Evolutionary conservation across 805 yeast genomes (phyloP), one percentile per base, ranked within the genome.

Genomic region (Yarrowia sp.): DNA sequence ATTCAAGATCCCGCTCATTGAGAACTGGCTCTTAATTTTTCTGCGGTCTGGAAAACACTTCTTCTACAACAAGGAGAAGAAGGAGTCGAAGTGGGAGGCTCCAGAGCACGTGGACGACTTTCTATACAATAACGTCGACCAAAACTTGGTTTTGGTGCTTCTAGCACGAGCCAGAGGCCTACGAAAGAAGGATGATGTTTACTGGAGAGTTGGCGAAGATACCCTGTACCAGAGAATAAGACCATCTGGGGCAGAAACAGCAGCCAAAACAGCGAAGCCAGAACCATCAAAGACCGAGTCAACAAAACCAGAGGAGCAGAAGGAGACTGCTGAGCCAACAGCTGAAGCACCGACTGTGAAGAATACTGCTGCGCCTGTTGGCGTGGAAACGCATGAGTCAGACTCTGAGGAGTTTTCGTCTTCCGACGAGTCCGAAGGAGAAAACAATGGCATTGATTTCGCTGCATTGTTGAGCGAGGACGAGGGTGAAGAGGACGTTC

Each of bases 41-140:
- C 72, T 78, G 14, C 69, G 71, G 21, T 68, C 72, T 8, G 85
- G 84, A 0, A 62, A 73, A 2, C 76, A 79, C 63, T 80, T 76
- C 67, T 80, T 74, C 47, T 68, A 75, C 62, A 74, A 79, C 65
- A 36, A 29, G 0, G 62, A 39, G 2, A 69, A 75, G 0, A 64
- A 68, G 8, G 63, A 62, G 38, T 74, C 80, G 1, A 61, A 64
- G 4, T 78, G 82, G 81, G 61, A 64, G 21, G 70, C 78, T 7
- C 73, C 75, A 0, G 70, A 67, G 1, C 68, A 67, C 25, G 62
- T 42, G 13, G 70, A 77, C 14, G 51, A 65, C 12, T 62, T 63
- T 6, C 63, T 71, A 8, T 36, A 78, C 22, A 65, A 71, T 2
- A 46, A 63, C 1, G 22, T 76, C 42, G 78, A 74, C 35, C 66